Conservation (phyloP, 2,329 filamentous ascomycete species). For the Epichloe bromicola region DNA sequence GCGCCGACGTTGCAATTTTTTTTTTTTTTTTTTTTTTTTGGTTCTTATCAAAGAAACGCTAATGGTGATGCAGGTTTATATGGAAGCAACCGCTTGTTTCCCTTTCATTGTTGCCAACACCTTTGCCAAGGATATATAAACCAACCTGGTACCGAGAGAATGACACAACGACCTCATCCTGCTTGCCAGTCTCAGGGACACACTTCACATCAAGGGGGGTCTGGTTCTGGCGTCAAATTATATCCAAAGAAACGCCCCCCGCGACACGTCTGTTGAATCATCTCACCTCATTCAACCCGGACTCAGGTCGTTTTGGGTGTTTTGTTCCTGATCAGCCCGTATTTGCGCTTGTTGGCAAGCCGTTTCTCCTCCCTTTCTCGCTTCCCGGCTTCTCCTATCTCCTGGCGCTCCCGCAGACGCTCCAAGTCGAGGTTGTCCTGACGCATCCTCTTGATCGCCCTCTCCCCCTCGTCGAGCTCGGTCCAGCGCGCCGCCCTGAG, state of each 20-base stretch:
- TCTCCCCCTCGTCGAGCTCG: conserved; percentile 9
- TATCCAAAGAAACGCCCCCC: neutral
- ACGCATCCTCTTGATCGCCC: conserved; percentile 10
- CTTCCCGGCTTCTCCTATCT: conserved; percentile 8
- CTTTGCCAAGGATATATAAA: conserved; percentile 41
- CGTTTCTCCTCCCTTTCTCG: conserved; percentile 10
- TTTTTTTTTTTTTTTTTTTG: neutral
- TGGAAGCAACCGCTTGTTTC: conserved; percentile 52
- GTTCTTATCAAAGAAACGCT: neutral
- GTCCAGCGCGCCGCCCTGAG: conserved; percentile 6
- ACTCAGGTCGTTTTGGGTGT: neutral
- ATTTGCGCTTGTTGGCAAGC: conserved; percentile 13
- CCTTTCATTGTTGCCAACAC: conserved; percentile 55
- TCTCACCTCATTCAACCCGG: neutral
- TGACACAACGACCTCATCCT: too few relatives aligned
- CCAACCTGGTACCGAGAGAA: neutral
- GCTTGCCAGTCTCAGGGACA: too few relatives aligned
- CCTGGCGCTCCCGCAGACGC: conserved; percentile 7
- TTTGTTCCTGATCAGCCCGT: conserved; percentile 10
- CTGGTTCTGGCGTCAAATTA: neutral
- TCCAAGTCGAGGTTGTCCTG: conserved; percentile 9
- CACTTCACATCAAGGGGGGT: neutral
- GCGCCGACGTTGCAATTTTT: too few relatives aligned
- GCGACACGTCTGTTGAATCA: neutral
- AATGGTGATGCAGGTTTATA: conserved; percentile 36